Evolutionary conservation across 768 basidiomycete species (phyloP), one percentile per base, ranked within the genome.

Genomic region (Trametes punicea): DNA sequence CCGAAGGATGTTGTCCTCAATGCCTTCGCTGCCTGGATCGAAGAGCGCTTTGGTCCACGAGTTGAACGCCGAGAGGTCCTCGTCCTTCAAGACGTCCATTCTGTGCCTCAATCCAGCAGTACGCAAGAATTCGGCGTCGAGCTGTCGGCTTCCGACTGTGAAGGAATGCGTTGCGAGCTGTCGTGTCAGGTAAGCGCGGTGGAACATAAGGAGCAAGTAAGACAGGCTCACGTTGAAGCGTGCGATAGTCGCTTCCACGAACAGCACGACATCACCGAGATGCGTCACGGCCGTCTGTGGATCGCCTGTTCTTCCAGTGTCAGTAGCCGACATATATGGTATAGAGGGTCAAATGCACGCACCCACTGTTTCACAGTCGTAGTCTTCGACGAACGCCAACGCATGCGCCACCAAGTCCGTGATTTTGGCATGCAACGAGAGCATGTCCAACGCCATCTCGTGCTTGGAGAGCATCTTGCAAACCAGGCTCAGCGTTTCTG

Each of bases 301-400:
- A 69, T 92, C 90, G 44, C 90, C 90, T 92, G 30, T 1, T 18
- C 16, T 1, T n/a, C 8, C 4, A 16, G 1, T 6, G 33, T 8
- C n/a, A 49, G 40, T 11, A 44, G 3, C 18, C 18, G n/a, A 21
- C 39, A 16, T 8, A 41, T 21, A 13, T 8, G 34, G 46, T 42
- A 16, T 9, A 39, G 36, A 13, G 36, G 27, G n/a, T n/a, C n/a
- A 20, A 56, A 61, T 29, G 33, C 53, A 74, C 85, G 23, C 67
- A 87, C 90, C 90, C 29, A 92, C 85, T 20, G 83, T 85, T 65
- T 90, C 89, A 59, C 86, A 90, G 63, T 90, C 88, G 62, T 87
- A 90, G 38, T 83, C 78, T 53, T 88, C 81, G 39, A 90, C 70
- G 55, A 90, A 78, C 15, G 72, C 70, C 40, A 91, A 69, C 0